Evolutionary conservation across 805 yeast genomes (phyloP).

Genomic region (Maudiozyma serrabonitensis): DNA sequence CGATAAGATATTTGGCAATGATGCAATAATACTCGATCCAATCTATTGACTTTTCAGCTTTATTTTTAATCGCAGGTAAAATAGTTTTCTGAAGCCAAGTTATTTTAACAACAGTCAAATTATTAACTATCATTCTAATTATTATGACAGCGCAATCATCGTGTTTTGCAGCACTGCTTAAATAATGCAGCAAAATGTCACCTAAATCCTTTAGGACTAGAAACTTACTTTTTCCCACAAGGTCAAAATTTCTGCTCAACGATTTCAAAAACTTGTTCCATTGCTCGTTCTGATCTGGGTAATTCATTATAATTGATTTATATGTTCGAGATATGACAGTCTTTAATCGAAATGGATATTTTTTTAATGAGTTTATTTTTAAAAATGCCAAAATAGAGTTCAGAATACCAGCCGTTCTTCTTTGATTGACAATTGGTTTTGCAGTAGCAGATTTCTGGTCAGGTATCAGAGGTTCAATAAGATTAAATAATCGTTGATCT

Average conservation of each 20-base stretch:
- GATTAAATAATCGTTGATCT: conserved; percentile 17
- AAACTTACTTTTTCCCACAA: background rate
- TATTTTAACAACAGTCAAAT: conserved; percentile 6
- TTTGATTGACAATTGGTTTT: background rate
- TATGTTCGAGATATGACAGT: background rate
- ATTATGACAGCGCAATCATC: conserved; percentile 1
- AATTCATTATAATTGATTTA: background rate
- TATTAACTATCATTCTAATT: conserved; percentile 7
- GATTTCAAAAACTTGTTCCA: conserved; percentile 6
- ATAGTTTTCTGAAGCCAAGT: conserved; percentile 19
- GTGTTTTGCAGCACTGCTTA: background rate
- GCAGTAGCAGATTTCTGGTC: background rate
- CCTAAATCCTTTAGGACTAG: conserved; percentile 1
- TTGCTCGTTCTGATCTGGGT: conserved; percentile 2
- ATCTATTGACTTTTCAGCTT: conserved; percentile 7
- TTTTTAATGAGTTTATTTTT: conserved; percentile 7
- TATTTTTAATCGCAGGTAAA: conserved; percentile 13
- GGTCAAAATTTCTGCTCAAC: background rate
- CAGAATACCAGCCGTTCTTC: background rate
- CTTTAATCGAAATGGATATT: conserved; percentile 10
- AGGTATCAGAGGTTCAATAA: conserved; percentile 11
- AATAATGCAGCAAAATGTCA: background rate
- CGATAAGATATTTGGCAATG: conserved; percentile 16
- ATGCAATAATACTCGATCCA: conserved; percentile 21
- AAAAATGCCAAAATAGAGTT: conserved; percentile 3